Percentiles rank a stretch among this genome's conserved stretches.
Evolutionary conservation across 2,329 filamentous ascomycete genomes (phyloP).

Genomic region (Botrytis fabae): DNA sequence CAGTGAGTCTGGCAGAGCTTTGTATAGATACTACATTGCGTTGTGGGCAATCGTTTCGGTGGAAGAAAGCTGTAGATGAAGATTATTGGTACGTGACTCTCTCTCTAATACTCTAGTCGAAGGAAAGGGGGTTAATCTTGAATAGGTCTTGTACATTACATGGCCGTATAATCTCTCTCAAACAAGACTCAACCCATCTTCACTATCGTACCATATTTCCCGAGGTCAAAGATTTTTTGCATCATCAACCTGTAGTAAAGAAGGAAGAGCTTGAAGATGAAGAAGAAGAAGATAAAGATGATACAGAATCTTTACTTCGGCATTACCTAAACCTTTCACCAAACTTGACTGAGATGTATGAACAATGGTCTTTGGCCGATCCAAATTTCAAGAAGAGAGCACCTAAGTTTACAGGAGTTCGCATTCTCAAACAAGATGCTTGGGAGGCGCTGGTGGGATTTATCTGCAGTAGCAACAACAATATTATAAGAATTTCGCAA

Average conservation of each 20-base stretch:
- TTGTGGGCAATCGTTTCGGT: constrained; percentile 96
- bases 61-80: constrained; percentile 79
- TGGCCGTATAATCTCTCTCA: constrained; percentile 80
- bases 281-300: constrained; percentile 51
- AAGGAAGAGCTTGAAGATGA: constrained; percentile 43
- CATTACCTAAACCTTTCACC: constrained; percentile 86
- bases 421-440: constrained; percentile 89
- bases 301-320: constrained; percentile 70
- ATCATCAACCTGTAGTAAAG: constrained; percentile 43
- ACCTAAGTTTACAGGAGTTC: constrained; percentile 82
- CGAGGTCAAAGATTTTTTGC: constrained; percentile 38
- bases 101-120: constrained; percentile 3
- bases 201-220: constrained; percentile 76
- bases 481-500: constrained; percentile 90
- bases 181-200: constrained; percentile 75
- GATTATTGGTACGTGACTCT: constrained; percentile 69
- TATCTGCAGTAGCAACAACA: constrained; percentile 99
- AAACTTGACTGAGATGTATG: constrained; percentile 75
- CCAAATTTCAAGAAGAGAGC: constrained; percentile 87
- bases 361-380: constrained; percentile 83
- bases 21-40: constrained; percentile 93
- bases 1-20: constrained; percentile 78
- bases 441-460: constrained; percentile 95
- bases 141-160: constrained; percentile 76
- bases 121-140: constrained; percentile 31